phyloP scores from a whole-genome alignment of 2,329 filamentous ascomycete species.

The Hypocreales sp. region DNA sequence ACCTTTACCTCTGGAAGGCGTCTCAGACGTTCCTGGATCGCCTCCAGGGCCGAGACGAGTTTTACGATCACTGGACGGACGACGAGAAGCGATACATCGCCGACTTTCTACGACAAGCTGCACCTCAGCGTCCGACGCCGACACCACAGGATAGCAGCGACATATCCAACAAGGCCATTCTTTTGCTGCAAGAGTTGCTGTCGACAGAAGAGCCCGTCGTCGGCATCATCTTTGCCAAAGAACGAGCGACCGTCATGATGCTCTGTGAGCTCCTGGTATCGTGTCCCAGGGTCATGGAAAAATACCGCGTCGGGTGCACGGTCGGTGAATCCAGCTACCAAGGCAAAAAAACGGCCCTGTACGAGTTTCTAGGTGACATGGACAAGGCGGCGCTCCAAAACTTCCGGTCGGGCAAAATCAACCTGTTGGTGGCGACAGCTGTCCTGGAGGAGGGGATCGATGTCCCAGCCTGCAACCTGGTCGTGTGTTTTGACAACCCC shows the following conservation, averaged over 20 bases:
- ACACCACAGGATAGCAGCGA: slow-evolving; percentile 7
- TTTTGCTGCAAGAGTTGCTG: slow-evolving; percentile 37
- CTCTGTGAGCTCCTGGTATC: slow-evolving; percentile 39
- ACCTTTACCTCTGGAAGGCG: slow-evolving; percentile 44
- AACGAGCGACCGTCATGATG: slow-evolving; percentile 44
- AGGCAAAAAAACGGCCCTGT: slow-evolving; percentile 22
- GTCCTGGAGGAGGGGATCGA: slow-evolving; percentile 56
- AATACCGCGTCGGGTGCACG: slow-evolving; percentile 36
- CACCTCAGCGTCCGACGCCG: slow-evolving; percentile 2
- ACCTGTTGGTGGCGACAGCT: slow-evolving; percentile 45
- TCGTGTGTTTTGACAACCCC: slow-evolving; percentile 39
- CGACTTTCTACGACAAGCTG: slow-evolving; percentile 24
- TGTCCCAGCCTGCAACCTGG: slow-evolving; percentile 46
- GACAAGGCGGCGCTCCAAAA: slow-evolving; percentile 20
- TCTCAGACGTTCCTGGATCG: slow-evolving; percentile 19
- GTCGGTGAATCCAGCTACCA: slow-evolving; percentile 33
- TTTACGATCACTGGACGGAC: slow-evolving; percentile 24
- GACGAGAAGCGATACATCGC: slow-evolving; percentile 42
- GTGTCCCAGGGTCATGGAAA: slow-evolving; percentile 29
- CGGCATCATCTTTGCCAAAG: slow-evolving; percentile 53
- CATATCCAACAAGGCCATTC: slow-evolving; percentile 41
- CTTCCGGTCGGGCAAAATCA: slow-evolving; percentile 38
- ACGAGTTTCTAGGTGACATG: slow-evolving; percentile 16
- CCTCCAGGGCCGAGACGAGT: slow-evolving; percentile 6
- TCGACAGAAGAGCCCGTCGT: slow-evolving; percentile 24